Percentiles rank a stretch among this genome's conserved stretches.
Conservation (phyloP, 2,329 filamentous ascomycete genomes). For the Didymella exigua region DNA sequence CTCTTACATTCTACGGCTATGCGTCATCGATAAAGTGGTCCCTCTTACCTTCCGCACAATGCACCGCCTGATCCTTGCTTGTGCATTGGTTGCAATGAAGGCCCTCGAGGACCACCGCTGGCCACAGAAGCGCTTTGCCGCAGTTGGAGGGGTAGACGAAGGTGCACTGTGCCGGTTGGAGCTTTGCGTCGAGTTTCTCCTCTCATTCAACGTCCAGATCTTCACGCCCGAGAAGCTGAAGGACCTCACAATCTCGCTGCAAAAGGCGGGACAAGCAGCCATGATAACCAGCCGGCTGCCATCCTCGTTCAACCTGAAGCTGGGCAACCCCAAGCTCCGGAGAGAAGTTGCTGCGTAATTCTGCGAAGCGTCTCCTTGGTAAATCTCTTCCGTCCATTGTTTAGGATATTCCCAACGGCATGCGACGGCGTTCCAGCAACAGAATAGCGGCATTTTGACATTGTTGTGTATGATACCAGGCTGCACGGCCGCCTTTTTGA, state of each 20-base stretch:
- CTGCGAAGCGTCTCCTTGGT: slow-evolving; percentile 6
- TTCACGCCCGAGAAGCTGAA: slow-evolving; percentile 43
- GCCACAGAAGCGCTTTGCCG: slow-evolving; percentile 80
- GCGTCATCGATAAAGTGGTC: slow-evolving; percentile 74
- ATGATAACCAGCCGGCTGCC: slow-evolving; percentile 43
- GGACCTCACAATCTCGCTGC: slow-evolving; percentile 42
- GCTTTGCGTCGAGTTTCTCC: slow-evolving; percentile 67
- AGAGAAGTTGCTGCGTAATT: slow-evolving; percentile 24
- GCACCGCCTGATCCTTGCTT: slow-evolving; percentile 83
- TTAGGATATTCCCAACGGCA: slow-evolving; percentile 34
- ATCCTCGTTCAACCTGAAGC: slow-evolving; percentile 40
- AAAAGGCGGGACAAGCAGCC: slow-evolving; percentile 49
- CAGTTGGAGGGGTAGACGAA: slow-evolving; percentile 86
- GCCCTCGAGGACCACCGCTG: slow-evolving; percentile 92
- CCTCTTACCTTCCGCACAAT: slow-evolving; percentile 83
- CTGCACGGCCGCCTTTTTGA: neutral
- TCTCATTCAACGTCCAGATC: slow-evolving; percentile 50
- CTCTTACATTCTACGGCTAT: slow-evolving; percentile 82
- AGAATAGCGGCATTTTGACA: slow-evolving; percentile 18
- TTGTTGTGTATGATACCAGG: slow-evolving; percentile 2
- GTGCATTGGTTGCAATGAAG: slow-evolving; percentile 88
- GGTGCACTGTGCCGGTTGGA: slow-evolving; percentile 82
- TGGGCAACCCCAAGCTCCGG: slow-evolving; percentile 36
- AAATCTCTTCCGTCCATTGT: slow-evolving; percentile 22
- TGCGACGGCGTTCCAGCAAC: slow-evolving; percentile 30